Evolutionary conservation across 106 monocot species (phyloP).

Genomic region (Dendrobium chrysotoxum): DNA sequence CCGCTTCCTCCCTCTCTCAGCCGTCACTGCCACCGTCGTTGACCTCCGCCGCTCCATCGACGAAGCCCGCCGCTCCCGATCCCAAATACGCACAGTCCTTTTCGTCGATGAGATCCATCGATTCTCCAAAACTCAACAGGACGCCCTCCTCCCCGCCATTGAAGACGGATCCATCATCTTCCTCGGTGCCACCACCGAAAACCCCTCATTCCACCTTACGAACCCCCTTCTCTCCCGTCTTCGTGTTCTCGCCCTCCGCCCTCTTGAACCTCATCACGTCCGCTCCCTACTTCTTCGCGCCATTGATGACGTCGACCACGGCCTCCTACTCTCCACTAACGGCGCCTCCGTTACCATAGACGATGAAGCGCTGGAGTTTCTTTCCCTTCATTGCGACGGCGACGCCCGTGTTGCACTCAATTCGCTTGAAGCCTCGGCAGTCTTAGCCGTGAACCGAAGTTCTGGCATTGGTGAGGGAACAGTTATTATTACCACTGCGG

Average conservation of each 20-base stretch:
- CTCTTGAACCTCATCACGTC: conserved; percentile 41
- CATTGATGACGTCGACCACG: conserved; percentile 35
- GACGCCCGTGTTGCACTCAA: conserved; percentile 82
- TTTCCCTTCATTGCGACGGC: conserved; percentile 63
- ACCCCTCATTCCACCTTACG: conserved; percentile 87
- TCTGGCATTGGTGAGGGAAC: neutral
- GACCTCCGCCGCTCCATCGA: conserved; percentile 57
- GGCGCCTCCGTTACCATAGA: conserved; percentile 15
- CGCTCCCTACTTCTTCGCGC: conserved; percentile 28
- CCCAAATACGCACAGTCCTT: conserved; percentile 36
- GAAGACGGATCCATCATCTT: conserved; percentile 75
- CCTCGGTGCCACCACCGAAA: conserved; percentile 80
- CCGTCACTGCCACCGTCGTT: conserved; percentile 56
- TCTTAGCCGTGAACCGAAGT: conserved; percentile 19
- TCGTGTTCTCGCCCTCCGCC: conserved; percentile 53
- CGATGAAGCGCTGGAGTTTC: conserved; percentile 44
- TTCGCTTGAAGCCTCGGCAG: conserved; percentile 48
- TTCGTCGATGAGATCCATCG: conserved; percentile 89
- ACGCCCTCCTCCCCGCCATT: conserved; percentile 73
- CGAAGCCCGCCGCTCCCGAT: conserved; percentile 23
- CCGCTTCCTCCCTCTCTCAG: conserved; percentile 62
- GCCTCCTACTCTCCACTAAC: conserved; percentile 23
- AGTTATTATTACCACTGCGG: conserved; percentile 19
- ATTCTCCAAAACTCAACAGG: conserved; percentile 59
- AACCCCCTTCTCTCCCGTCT: conserved; percentile 84